Base-by-base conservation (phyloP, 2,329 filamentous ascomycete species). In the Botrytis porri region DNA sequence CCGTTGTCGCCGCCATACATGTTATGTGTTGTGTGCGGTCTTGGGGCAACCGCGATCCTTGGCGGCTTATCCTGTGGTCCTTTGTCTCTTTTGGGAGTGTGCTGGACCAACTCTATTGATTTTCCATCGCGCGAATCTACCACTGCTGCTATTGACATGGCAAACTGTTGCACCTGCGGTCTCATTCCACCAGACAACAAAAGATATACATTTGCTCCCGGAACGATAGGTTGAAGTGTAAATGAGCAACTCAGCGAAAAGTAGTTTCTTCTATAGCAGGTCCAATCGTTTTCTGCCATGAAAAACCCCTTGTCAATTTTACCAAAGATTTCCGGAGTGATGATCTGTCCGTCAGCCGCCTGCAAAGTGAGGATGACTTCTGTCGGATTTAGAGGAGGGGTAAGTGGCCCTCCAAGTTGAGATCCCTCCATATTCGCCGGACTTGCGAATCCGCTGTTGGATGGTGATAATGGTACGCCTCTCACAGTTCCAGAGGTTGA, bases 261-360 rank as follows among this genome's bases (percentile, higher is more conserved):
- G 81, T 93, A 93, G 78, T 93, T 93, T 70, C 91, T 85, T 60
- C 91, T 86, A 79, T 93, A 93, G 82, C 91, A 93, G 2, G 91
- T 93, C 91, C 91, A 93, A 76, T 91, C 90, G 12, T 85, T 83
- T 74, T 92, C 90, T 3, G 83, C 84, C 69, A 86, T 83, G 79
- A 93, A 92, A 81, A 93, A 92, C 0, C 90, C 90, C 77, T 92
- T 92, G 74, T 92, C 90, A 69, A 93, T 90, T 78, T 88, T 90
- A 25, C 89, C 90, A 65, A 89, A 85, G 69, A 93, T 89, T 48
- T 88, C 87, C 29, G 90, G 88, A 61, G 85, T 86, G 54, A 93
- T 84, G 2, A 82, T 81, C 59, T 84, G 81, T 2, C 86, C 86
- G 65, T 88, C 82, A 35, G 78, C 83, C 67, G 85, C 85, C 69